Base-by-base conservation (phyloP, 805 yeast genomes). In the Nakazawaea sp. region DNA sequence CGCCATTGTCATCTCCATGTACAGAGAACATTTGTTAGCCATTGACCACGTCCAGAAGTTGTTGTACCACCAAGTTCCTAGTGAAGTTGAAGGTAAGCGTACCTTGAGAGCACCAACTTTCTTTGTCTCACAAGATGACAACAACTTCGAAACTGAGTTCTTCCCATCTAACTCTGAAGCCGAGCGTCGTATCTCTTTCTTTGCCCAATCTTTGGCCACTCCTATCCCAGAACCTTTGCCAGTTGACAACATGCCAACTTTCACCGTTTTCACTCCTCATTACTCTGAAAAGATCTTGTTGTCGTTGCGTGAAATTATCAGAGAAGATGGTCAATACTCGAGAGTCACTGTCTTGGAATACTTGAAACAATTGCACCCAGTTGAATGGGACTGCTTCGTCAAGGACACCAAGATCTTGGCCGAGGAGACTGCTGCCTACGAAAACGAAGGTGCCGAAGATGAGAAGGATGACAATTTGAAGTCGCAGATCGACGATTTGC, bases 221-320 rank as follows among this genome's bases (percentile, higher is more conserved):
- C 98, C 98, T 50, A 89, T 92, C 52, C 96, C 96, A 45, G 98
- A 92, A 68, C 97, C 99, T 45, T 72, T 92, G 57, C 98, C 99
- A 30, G 97, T 94, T 50, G 98, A 92, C 64, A 90, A 90, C 72
- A 92, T 92, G 98, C 99, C 99, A 47, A 90, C 97, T 10, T 92
- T 92, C 63, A 89, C 98, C 27, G 97, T 92, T 17, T 70, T 90
- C 62, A 83, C 90, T 49, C 97, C 98, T 54, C 98, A 90, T 62
- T 90, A 90, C 64, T 72, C 92, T 47, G 98, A 90, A 68, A 90
- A 88, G 77, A 90, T 90, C 45, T 70, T 89, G 50, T 67, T 90
- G 35, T 86, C 96, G n/a, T 69, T 92, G 53, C 82, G 94, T 59
- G 98, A 90, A 63, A 88, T 92, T 56, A 90, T 92, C 51, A 81